phyloP scores from a whole-genome alignment of 2,329 filamentous ascomycete species.

The Colletotrichum melonis region DNA sequence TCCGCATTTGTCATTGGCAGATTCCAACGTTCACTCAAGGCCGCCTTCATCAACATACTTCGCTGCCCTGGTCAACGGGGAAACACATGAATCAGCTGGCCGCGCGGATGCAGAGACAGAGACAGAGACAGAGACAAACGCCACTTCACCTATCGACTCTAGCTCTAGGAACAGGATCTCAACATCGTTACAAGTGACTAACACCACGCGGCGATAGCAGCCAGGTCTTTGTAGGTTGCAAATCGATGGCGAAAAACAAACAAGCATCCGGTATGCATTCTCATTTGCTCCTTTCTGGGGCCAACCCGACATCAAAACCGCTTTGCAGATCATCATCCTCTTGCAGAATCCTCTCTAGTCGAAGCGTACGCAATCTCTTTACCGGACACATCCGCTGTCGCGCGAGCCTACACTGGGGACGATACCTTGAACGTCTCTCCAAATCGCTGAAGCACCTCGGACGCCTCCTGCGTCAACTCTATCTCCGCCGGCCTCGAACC shows the following conservation, averaged over 20 bases:
- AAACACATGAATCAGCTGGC: slow-evolving; percentile 23
- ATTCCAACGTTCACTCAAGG: slow-evolving; percentile 16
- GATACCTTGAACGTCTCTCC: not conserved
- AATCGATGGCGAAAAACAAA: slow-evolving; percentile 18
- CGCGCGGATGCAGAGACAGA: slow-evolving; percentile 9
- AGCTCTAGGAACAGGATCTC: not conserved
- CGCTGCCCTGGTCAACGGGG: not conserved
- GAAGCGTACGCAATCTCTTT: not conserved
- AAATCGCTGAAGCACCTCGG: not conserved
- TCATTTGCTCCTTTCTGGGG: not conserved
- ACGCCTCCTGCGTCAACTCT: slow-evolving; percentile 20
- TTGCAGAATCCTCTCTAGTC: not conserved
- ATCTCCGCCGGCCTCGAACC: slow-evolving; percentile 1
- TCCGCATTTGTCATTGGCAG: slow-evolving; percentile 8
- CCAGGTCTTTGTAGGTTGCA: not conserved
- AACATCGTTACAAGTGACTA: not conserved
- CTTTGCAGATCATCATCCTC: slow-evolving; percentile 1
- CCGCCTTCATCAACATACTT: slow-evolving; percentile 3
- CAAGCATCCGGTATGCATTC: slow-evolving; percentile 1
- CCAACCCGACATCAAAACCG: not conserved
- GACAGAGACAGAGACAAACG: not conserved
- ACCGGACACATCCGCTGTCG: not conserved
- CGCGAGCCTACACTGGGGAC: not conserved
- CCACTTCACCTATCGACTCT: not conserved
- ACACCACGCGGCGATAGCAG: not conserved